Evolutionary conservation across 2,329 filamentous ascomycete genomes (phyloP).

Genomic region (Chaetomiaceae sp.): DNA sequence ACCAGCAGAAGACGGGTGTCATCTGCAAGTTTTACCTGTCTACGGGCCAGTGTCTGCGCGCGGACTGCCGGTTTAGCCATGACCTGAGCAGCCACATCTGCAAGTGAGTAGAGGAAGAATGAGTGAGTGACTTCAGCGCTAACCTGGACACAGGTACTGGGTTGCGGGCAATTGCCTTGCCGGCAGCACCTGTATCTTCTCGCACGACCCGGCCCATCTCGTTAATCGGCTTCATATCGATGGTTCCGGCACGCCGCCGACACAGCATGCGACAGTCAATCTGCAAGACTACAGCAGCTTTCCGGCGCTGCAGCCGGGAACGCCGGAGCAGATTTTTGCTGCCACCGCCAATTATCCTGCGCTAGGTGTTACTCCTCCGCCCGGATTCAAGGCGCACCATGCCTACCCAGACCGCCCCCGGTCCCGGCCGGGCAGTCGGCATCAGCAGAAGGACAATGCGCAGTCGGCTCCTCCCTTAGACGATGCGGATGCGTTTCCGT

Average conservation of each 20-base stretch:
- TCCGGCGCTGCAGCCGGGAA: slow-evolving; percentile 63
- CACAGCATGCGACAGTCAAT: slow-evolving; percentile 64
- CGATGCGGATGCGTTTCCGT: slow-evolving; percentile 93
- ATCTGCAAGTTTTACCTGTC: slow-evolving; percentile 98
- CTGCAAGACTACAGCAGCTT: slow-evolving; percentile 83
- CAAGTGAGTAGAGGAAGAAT: slow-evolving; percentile 65
- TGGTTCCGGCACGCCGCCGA: slow-evolving; percentile 61
- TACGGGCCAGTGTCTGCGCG: slow-evolving; percentile 89
- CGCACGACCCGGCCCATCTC: slow-evolving; percentile 85
- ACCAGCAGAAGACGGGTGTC: slow-evolving; percentile 75
- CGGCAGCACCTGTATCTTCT: slow-evolving; percentile 92
- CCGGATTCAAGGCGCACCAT: slow-evolving; percentile 63
- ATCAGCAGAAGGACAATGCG: slow-evolving; percentile 60
- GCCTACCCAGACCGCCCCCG: slow-evolving; percentile 60
- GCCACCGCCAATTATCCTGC: slow-evolving; percentile 49
- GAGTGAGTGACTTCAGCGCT: slow-evolving; percentile 1
- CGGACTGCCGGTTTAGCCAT: slow-evolving; percentile 95
- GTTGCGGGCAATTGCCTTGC: slow-evolving; percentile 92
- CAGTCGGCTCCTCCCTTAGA: slow-evolving; percentile 74
- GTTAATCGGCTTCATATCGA: slow-evolving; percentile 77
- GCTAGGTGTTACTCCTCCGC: slow-evolving; percentile 60
- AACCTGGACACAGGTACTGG: slow-evolving; percentile 66
- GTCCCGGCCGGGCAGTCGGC: slow-evolving; percentile 80
- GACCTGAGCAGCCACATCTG: slow-evolving; percentile 93
- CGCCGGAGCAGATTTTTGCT: slow-evolving; percentile 54